These are phyloP conservation scores for Xylariaceae sp. DNA, from an alignment of 2,329 filamentous ascomycete species.

Conservation along the genomic window DNA sequence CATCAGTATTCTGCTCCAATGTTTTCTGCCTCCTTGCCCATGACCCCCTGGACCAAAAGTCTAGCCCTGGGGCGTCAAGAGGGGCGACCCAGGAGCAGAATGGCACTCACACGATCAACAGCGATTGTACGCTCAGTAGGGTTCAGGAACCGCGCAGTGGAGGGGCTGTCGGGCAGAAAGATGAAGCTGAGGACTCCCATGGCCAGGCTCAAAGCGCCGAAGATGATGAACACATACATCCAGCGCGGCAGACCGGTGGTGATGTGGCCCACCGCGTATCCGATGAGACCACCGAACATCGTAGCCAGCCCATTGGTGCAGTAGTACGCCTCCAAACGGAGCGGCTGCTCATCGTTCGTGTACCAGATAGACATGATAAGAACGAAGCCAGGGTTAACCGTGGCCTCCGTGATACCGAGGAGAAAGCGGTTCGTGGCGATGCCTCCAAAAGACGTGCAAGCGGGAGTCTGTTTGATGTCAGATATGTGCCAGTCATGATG, in stretches of 20 bases:
- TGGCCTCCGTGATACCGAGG: slow-evolving; percentile 53
- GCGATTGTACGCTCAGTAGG: slow-evolving; percentile 52
- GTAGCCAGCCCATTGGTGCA: slow-evolving; percentile 56
- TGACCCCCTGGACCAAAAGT: no score
- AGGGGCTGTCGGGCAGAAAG: slow-evolving; percentile 57
- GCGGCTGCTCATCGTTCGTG: slow-evolving; percentile 40
- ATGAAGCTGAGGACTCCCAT: slow-evolving; percentile 55
- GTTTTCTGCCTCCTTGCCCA: no score
- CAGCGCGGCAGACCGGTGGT: slow-evolving; percentile 27
- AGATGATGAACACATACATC: slow-evolving; percentile 50
- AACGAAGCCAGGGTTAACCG: slow-evolving; percentile 48
- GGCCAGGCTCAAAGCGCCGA: slow-evolving; percentile 49
- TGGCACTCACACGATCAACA: slow-evolving; percentile 36
- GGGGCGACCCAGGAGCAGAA: no score
- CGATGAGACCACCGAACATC: slow-evolving; percentile 56
- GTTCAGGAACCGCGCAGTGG: slow-evolving; percentile 57
- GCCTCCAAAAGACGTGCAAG: slow-evolving; percentile 49
- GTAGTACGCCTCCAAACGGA: slow-evolving; percentile 52
- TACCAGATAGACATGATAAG: slow-evolving; percentile 33
- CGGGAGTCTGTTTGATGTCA: slow-evolving; percentile 31
- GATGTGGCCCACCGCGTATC: slow-evolving; percentile 58
- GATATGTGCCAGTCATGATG: neutral
- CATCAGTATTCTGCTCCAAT: no score
- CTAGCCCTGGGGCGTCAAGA: no score
- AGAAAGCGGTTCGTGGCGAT: slow-evolving; percentile 54